Percentiles rank a stretch among this genome's conserved stretches.
These are phyloP conservation scores for Solanum arcanum DNA, from an alignment of 257 asterid genomes.

Conservation along the genomic window DNA sequence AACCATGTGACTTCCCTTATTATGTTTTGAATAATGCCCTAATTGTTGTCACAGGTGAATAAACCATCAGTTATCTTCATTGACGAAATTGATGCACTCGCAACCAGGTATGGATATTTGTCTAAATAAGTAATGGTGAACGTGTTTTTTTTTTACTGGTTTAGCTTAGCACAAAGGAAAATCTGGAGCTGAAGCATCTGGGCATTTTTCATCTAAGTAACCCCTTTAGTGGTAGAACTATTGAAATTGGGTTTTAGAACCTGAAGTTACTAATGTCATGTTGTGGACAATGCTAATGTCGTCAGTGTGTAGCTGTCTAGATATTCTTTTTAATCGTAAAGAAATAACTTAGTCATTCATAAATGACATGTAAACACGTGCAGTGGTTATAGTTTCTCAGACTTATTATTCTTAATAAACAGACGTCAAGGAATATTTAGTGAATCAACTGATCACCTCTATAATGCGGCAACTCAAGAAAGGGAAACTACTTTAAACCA, in stretches of 20 bases:
- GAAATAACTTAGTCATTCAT: background rate
- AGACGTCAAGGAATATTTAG: constrained; percentile 84
- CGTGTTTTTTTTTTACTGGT: background rate
- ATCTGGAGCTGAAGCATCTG: background rate
- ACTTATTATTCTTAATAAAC: constrained; percentile 7
- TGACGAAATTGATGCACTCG: constrained; percentile 98
- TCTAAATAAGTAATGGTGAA: background rate
- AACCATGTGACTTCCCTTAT: background rate
- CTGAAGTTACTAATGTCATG: background rate
- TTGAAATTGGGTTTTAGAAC: background rate
- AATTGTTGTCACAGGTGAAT: constrained; percentile 60
- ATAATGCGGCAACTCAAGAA: constrained; percentile 91
- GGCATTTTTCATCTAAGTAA: background rate
- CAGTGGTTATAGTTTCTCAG: background rate
- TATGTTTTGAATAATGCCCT: constrained; percentile 5
- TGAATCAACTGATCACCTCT: constrained; percentile 36
- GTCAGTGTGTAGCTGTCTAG: background rate
- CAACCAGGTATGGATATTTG: constrained; percentile 55
- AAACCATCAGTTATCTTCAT: constrained; percentile 94
- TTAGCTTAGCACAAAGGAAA: background rate
- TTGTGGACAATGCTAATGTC: background rate
- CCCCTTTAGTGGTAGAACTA: background rate
- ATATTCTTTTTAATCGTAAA: background rate
- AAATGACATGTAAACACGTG: background rate
- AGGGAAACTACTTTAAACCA: constrained; percentile 97